phyloP scores from a whole-genome alignment of 2,329 filamentous ascomycete genomes.

The Penicillium sp. region DNA sequence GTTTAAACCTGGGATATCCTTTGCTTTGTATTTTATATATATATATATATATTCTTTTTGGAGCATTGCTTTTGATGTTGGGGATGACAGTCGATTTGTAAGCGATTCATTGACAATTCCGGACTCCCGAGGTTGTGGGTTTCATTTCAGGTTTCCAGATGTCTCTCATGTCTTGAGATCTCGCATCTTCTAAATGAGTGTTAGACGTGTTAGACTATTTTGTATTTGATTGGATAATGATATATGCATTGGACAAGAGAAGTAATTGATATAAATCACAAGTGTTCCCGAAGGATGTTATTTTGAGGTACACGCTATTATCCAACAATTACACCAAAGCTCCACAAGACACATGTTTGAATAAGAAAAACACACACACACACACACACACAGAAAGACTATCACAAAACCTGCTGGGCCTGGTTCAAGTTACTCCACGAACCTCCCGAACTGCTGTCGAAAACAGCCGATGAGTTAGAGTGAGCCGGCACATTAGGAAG shows the following conservation, averaged over 20 bases:
- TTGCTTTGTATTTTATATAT: background rate
- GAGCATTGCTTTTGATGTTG: conserved; percentile 1
- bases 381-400: background rate
- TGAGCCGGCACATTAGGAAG: conserved; percentile 9
- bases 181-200: background rate
- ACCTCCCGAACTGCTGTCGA: conserved; percentile 4
- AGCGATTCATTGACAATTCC: background rate
- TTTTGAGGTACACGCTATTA: background rate
- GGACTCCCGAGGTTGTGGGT: background rate
- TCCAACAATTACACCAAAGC: background rate
- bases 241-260: background rate
- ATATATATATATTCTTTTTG: background rate
- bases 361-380: background rate
- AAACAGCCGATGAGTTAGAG: conserved; percentile 15
- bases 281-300: background rate
- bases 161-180: background rate
- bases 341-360: background rate
- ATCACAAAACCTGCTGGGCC: conserved; percentile 24
- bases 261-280: background rate
- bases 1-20: background rate
- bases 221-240: background rate
- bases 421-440: conserved; percentile 21
- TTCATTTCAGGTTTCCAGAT: too few relatives aligned
- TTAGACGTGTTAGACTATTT: background rate
- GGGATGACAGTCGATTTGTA: conserved; percentile 5